Evolutionary conservation across 2,329 filamentous ascomycete genomes (phyloP).

Genomic region (Colletotrichum sp.): DNA sequence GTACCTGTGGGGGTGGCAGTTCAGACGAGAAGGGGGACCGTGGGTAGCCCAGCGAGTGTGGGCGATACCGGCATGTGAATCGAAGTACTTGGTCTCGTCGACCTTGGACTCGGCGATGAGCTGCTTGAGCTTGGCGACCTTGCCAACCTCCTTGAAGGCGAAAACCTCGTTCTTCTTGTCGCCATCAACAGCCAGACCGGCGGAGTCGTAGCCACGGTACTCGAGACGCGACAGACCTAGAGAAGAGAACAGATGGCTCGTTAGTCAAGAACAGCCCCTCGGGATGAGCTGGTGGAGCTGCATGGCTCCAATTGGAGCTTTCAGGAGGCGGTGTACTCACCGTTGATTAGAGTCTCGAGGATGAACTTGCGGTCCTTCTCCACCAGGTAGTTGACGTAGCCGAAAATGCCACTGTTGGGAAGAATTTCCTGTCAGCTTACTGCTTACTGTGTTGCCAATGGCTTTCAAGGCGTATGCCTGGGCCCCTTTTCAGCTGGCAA

Average conservation of each 20-base stretch:
- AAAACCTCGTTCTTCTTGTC: constrained; percentile 99
- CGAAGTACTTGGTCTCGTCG: constrained; percentile 91
- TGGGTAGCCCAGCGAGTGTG: constrained; percentile 99
- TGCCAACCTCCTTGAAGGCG: constrained; percentile 99
- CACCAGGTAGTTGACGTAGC: constrained; percentile 98
- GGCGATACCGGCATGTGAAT: constrained; percentile 97
- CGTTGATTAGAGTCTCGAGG: constrained; percentile 94
- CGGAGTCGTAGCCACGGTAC: constrained; percentile 98
- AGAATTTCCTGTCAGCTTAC: constrained; percentile 15
- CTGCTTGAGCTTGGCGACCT: constrained; percentile 95
- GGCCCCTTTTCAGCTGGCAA: background rate
- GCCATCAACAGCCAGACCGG: constrained; percentile 92
- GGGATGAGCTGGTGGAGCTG: constrained; percentile 4
- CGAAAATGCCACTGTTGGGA: constrained; percentile 82
- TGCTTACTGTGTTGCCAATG: constrained; percentile 22
- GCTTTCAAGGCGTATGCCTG: background rate
- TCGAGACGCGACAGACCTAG: constrained; percentile 92
- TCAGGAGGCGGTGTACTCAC: constrained; percentile 55
- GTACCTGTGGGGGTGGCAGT: constrained; percentile 98
- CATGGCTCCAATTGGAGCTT: background rate
- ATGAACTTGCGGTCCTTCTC: constrained; percentile 99
- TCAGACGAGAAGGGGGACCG: constrained; percentile 88
- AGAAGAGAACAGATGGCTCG: constrained; percentile 21
- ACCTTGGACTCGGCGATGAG: constrained; percentile 85
- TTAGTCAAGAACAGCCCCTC: constrained; percentile 29